These are phyloP conservation scores for Eucalyptus lansdowneana DNA, from an alignment of 345 rosid genomes.

Conservation along the genomic window DNA sequence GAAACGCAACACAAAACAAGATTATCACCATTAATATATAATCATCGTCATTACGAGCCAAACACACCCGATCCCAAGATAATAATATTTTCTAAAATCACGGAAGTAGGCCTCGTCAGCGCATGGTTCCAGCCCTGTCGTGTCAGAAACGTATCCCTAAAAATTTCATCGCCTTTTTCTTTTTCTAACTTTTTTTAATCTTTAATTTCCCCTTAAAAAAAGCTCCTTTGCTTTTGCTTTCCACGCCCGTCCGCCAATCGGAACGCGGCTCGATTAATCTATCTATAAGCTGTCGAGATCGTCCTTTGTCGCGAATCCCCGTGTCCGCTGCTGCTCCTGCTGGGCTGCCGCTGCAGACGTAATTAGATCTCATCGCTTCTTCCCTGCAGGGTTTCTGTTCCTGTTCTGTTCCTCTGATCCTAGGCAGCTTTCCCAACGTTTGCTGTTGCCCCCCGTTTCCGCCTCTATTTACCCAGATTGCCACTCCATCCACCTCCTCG, in stretches of 20 bases:
- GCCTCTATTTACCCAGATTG: neutral
- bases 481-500: neutral
- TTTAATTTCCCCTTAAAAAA: neutral
- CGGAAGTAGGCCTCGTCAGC: neutral
- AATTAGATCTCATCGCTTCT: neutral
- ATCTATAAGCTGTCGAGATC: neutral
- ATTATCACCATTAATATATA: neutral
- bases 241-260: neutral
- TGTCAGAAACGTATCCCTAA: neutral
- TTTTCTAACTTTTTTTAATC: neutral
- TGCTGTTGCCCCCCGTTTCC: neutral
- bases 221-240: neutral
- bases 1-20: neutral
- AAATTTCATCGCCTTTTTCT: too few species aligned
- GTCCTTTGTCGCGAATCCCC: conserved; percentile 14
- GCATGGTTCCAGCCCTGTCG: neutral
- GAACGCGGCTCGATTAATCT: neutral
- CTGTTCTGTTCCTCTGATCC: neutral
- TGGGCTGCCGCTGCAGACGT: neutral
- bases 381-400: neutral
- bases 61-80: neutral
- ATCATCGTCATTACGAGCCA: neutral
- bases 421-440: neutral
- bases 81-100: neutral
- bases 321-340: neutral